Conservation (phyloP, 192 early-diverging fungal genomes). For the Mortierella antarctica region DNA sequence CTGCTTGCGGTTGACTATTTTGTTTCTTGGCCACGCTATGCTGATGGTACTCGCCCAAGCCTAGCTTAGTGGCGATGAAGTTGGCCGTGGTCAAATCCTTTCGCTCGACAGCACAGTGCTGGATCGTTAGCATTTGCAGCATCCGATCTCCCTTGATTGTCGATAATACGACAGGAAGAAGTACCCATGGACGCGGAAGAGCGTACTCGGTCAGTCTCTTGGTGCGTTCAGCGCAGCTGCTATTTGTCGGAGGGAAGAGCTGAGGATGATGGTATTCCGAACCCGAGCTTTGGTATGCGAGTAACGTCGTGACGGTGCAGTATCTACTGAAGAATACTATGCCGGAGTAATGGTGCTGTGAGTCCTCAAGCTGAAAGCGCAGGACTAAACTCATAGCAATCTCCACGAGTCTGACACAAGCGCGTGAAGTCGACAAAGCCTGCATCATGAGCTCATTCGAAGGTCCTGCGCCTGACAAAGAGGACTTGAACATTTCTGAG, state of each 20-base stretch:
- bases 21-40: no score
- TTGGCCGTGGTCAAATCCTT: neutral
- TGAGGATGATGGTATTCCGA: no score
- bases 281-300: neutral
- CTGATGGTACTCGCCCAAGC: no score
- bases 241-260: no score
- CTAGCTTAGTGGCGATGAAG: neutral
- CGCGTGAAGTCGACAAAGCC: neutral
- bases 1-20: no score
- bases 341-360: neutral
- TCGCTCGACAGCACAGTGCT: neutral
- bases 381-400: neutral
- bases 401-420: neutral
- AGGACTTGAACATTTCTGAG: no score
- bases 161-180: neutral
- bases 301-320: neutral
- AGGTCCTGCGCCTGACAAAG: no score
- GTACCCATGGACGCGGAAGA: neutral
- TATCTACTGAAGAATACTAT: neutral
- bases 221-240: no score
- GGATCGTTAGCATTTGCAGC: neutral
- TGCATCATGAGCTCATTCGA: no score
- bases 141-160: neutral
- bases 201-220: neutral
- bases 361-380: neutral